Conservation (phyloP, 1,139 yeast genomes). For the Pneumocystis sp. region DNA sequence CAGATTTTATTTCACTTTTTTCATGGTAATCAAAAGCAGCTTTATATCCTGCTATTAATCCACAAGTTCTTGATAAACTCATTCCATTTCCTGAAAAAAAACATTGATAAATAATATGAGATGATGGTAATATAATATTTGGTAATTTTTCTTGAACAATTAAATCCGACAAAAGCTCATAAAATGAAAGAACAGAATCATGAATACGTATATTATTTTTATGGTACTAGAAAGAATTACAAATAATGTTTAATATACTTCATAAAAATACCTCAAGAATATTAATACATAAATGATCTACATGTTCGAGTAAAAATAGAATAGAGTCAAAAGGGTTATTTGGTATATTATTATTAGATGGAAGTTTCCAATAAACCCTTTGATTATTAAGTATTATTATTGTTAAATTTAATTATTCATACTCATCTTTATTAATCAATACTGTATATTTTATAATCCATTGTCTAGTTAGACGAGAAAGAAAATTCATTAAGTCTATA, state of each 20-base stretch:
- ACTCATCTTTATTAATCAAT: conserved; percentile 17
- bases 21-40: conserved; percentile 14
- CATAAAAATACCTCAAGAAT: not conserved
- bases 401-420: not conserved
- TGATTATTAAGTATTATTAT: not conserved
- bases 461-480: not conserved
- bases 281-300: not conserved
- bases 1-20: conserved; percentile 10
- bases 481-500: not conserved
- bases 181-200: not conserved
- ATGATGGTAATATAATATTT: not conserved
- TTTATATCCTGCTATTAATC: conserved; percentile 35
- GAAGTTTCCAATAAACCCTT: not conserved
- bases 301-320: not conserved
- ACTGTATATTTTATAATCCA: conserved; percentile 24
- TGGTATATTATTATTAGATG: not conserved
- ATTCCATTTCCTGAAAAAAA: conserved; percentile 31
- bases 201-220: not conserved
- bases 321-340: not conserved
- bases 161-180: not conserved
- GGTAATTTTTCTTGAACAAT: not conserved
- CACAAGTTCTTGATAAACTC: conserved; percentile 33
- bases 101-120: conserved; percentile 11
- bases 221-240: not conserved
- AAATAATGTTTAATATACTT: not conserved